Percentiles rank a stretch among this genome's conserved stretches.
Evolutionary conservation across 331 rosid species (phyloP).

Genomic region (Dryas integrifolia): DNA sequence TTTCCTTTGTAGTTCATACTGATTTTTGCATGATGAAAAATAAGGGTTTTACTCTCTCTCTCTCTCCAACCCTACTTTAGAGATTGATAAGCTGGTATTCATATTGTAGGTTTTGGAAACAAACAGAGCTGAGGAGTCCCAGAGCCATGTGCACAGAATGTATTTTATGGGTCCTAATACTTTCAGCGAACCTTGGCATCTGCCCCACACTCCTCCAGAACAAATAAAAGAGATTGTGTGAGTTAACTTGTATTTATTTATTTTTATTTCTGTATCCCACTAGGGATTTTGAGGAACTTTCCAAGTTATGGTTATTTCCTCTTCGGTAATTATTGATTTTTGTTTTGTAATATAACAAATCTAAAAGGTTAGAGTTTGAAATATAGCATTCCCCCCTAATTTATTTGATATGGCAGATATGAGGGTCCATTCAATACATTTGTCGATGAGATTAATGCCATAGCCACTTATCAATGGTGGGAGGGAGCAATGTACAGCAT

Average conservation of each 20-base stretch:
- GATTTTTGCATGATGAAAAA: conserved; percentile 13
- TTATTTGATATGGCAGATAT: conserved; percentile 58
- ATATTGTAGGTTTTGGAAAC: conserved; percentile 81
- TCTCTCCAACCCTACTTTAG: neutral
- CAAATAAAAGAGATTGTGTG: conserved; percentile 93
- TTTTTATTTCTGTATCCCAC: conserved; percentile 5
- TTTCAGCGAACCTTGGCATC: conserved; percentile 94
- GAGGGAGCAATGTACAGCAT: conserved; percentile 88
- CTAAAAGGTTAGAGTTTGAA: neutral
- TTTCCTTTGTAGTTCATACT: conserved; percentile 5
- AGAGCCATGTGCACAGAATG: conserved; percentile 94
- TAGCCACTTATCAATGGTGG: conserved; percentile 98
- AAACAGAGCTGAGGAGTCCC: conserved; percentile 97
- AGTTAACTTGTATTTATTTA: conserved; percentile 31
- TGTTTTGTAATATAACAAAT: neutral
- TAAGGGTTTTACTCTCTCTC: neutral
- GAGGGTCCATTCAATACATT: conserved; percentile 86
- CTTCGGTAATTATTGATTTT: neutral
- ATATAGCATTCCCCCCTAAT: conserved; percentile 15
- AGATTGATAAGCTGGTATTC: conserved; percentile 11
- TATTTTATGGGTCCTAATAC: conserved; percentile 99
- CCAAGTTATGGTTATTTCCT: neutral
- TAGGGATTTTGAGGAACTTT: neutral
- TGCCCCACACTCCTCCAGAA: conserved; percentile 85
- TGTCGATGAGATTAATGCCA: conserved; percentile 89